Conservation (phyloP, 139 green algal genomes). For the Coelastrella sp. region DNA sequence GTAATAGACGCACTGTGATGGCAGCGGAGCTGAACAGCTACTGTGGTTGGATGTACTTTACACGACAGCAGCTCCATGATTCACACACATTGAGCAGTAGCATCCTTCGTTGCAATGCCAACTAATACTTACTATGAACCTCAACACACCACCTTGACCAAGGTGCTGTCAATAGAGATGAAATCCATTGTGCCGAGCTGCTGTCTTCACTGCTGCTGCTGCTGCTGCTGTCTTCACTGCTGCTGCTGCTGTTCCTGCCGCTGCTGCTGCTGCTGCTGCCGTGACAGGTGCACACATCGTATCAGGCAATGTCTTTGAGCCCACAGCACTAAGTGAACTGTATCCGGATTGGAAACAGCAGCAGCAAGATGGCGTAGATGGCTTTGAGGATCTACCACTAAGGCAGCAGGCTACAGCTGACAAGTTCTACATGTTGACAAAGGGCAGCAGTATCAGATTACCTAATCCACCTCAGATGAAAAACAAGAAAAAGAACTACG, state of each 20-base stretch:
- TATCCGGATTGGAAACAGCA: slow-evolving; percentile 85
- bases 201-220: too few species aligned
- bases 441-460: slow-evolving; percentile 43
- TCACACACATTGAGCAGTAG: too few species aligned
- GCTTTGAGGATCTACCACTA: slow-evolving; percentile 23
- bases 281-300: slow-evolving; percentile 84
- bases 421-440: slow-evolving; percentile 58
- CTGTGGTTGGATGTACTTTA: too few species aligned
- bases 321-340: slow-evolving; percentile 89
- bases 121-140: too few species aligned
- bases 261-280: not conserved
- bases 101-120: too few species aligned
- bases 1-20: too few species aligned
- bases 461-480: slow-evolving; percentile 76
- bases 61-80: too few species aligned
- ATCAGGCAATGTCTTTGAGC: slow-evolving; percentile 92
- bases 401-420: slow-evolving; percentile 49
- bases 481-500: slow-evolving; percentile 90
- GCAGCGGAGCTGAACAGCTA: too few species aligned
- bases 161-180: too few species aligned
- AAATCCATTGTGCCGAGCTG: too few species aligned
- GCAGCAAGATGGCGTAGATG: slow-evolving; percentile 20
- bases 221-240: too few species aligned
- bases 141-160: too few species aligned
- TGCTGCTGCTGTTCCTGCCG: not conserved